Evolutionary conservation across 768 basidiomycete genomes (phyloP).

Genomic region (Exidia glandulosa): DNA sequence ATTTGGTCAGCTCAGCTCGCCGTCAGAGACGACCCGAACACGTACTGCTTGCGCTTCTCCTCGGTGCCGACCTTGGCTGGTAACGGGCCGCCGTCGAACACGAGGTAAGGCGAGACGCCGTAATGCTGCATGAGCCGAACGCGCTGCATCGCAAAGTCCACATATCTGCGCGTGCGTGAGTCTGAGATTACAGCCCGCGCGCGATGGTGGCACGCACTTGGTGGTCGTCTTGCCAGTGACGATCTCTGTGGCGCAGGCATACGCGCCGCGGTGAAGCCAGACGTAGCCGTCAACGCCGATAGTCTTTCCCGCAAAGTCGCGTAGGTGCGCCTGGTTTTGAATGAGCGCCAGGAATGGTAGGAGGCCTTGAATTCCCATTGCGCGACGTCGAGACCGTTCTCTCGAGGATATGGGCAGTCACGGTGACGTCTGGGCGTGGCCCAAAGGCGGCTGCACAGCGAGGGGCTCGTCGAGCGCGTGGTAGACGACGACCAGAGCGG

Average conservation of each 20-base stretch:
- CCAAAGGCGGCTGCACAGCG: no score
- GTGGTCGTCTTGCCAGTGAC: slow-evolving; percentile 74
- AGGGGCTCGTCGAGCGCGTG: no score
- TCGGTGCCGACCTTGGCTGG: slow-evolving; percentile 93
- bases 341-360: slow-evolving; percentile 86
- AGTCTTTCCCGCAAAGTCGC: slow-evolving; percentile 73
- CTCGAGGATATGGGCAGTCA: no score
- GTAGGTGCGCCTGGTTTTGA: slow-evolving; percentile 64
- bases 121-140: slow-evolving; percentile 78
- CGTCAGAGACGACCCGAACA: background rate
- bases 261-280: slow-evolving; percentile 84
- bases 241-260: slow-evolving; percentile 81
- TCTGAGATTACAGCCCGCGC: background rate
- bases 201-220: slow-evolving; percentile 44
- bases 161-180: slow-evolving; percentile 56
- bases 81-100: slow-evolving; percentile 93
- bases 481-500: no score
- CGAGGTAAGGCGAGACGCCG: slow-evolving; percentile 78
- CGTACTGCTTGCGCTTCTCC: slow-evolving; percentile 50
- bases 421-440: no score
- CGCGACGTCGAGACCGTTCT: no score
- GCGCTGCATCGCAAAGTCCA: slow-evolving; percentile 91
- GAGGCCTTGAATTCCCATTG: slow-evolving; percentile 88
- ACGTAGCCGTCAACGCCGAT: slow-evolving; percentile 93
- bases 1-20: background rate